phyloP scores from a whole-genome alignment of 2,329 filamentous ascomycete species.

The Apiospora aurea region DNA sequence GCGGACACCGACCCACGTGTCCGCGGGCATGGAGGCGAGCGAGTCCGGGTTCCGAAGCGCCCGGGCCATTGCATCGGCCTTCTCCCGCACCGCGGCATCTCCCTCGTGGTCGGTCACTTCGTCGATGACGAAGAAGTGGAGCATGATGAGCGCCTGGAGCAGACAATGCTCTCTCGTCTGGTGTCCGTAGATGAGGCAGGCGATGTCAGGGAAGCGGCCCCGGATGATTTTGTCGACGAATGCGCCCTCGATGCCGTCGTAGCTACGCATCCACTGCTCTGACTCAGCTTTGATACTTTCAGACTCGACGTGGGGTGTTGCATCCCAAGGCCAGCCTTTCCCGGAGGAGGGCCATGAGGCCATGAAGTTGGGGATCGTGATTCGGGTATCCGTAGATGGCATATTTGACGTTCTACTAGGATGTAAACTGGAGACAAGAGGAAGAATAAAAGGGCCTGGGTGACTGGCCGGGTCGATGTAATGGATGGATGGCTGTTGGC shows the following conservation, averaged over 20 bases:
- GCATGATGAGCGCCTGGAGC: background rate
- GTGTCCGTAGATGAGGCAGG: background rate
- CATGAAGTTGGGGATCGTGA: constrained; percentile 1
- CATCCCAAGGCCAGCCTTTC: background rate
- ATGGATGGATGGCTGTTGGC: too few species aligned
- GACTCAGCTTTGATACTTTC: background rate
- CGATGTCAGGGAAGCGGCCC: constrained; percentile 1
- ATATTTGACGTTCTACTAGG: background rate
- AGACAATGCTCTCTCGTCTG: background rate
- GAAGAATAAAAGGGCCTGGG: too few species aligned
- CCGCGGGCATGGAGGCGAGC: background rate
- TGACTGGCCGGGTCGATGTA: too few species aligned
- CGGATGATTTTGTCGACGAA: background rate
- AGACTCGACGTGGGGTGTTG: background rate
- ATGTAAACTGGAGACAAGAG: background rate
- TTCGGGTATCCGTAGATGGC: background rate
- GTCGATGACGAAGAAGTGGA: background rate
- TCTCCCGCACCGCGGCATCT: background rate
- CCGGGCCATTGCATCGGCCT: background rate
- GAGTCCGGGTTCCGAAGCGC: background rate
- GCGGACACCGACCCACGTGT: background rate
- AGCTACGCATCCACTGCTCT: background rate
- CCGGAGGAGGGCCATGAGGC: background rate
- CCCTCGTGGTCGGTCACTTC: background rate
- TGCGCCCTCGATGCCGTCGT: background rate